Base-by-base conservation (phyloP, 495 filamentous ascomycete genomes). In the Neurospora sp. region DNA sequence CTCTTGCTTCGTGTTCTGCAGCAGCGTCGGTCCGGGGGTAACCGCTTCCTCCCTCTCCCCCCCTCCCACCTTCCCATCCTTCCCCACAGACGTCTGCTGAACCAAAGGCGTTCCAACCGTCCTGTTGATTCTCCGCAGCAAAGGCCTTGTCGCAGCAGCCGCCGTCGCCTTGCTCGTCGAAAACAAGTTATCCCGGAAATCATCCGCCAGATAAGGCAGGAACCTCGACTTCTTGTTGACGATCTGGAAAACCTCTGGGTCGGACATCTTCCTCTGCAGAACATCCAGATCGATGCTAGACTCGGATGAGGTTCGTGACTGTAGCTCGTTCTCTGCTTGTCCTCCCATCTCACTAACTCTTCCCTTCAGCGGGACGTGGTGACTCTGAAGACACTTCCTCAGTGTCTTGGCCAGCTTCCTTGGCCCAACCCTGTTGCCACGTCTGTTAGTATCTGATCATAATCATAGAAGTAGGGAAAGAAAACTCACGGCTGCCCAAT, bases 321-420 rank as follows among this genome's bases (percentile, higher is more conserved):
- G 41, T 17, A 44, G 41, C 41, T 44, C 41, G 14, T 44, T 44
- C 16, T 44, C 41, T 44, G 16, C 16, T 17, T 44, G 41, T 17
- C 41, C 41, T 44, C 41, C 9, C 41, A 44, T 17, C 17, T 65
- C 53, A 37, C 27, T 3, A 2, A 35, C 53, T 65, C 27, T 65
- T 37, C 7, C 53, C 53, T 65, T 65, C 27, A 65, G 53, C 53
- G 53, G 53, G 31, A 65, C 53, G 27, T 6, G 27, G 3, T 65
- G 53, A 0, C 3, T 7, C 53, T 65, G 53, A 16, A 65, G 27
- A 6, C 53, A 65, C 53, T 65, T 65, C 14, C 53, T 65, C 53
- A 83, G 84, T 73, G 80, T 85, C 79, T 88, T 89, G 9, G 88
- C 89, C 40, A 91, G 76, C 74, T 92, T 92, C 73, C 90, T 85